Percentiles rank a stretch among this genome's conserved stretches.
phyloP scores from a whole-genome alignment of 495 filamentous ascomycete genomes.

The Penicillium argentinense region DNA sequence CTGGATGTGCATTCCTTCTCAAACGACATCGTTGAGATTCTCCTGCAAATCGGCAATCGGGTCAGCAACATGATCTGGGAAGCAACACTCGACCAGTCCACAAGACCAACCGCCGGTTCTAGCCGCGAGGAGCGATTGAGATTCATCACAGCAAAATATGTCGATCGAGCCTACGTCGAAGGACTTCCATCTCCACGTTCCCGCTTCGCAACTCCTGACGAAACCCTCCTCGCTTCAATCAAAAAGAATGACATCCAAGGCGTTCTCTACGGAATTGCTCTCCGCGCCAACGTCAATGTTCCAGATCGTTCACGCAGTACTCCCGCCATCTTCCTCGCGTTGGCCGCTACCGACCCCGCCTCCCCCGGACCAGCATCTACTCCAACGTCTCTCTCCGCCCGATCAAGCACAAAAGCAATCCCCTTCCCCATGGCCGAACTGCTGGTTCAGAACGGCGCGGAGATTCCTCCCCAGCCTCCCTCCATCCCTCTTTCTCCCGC shows the following conservation, averaged over 20 bases:
- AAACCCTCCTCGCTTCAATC: constrained; percentile 88
- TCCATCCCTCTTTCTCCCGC: constrained; percentile 74
- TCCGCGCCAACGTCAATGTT: constrained; percentile 84
- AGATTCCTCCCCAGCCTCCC: constrained; percentile 70
- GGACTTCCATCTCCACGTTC: constrained; percentile 73
- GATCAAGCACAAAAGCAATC: constrained; percentile 39
- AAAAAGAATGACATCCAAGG: constrained; percentile 92
- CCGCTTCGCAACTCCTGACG: constrained; percentile 76
- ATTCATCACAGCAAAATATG: constrained; percentile 96
- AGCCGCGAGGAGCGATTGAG: constrained; percentile 84
- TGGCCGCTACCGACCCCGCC: constrained; percentile 92
- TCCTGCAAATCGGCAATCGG: constrained; percentile 88
- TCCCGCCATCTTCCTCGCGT: constrained; percentile 84
- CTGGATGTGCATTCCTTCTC: constrained; percentile 95
- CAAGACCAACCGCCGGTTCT: constrained; percentile 72
- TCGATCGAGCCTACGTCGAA: constrained; percentile 76
- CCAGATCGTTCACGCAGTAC: constrained; percentile 84
- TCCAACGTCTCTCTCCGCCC: constrained; percentile 37
- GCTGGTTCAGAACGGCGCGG: constrained; percentile 90
- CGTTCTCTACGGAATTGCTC: constrained; percentile 85
- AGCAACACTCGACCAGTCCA: constrained; percentile 68
- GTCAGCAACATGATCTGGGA: constrained; percentile 98
- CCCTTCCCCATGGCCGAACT: constrained; percentile 89
- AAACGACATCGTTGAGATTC: constrained; percentile 91
- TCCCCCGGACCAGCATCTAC: constrained; percentile 51